Evolutionary conservation across 1,284 basidiomycete genomes (phyloP).

Genomic region (Coniferiporia weirii): DNA sequence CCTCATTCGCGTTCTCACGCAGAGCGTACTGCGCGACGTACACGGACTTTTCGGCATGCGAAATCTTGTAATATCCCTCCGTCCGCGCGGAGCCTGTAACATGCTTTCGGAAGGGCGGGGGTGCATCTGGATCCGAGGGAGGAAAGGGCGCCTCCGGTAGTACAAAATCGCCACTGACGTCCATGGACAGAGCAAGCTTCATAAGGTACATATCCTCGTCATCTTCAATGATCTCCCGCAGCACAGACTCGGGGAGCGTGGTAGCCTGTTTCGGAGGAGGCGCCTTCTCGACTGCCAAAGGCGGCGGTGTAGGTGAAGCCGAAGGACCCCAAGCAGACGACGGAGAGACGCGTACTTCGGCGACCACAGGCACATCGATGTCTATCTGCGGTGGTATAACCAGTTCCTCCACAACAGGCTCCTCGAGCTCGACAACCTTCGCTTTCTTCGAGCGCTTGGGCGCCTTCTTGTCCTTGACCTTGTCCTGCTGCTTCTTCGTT

Average conservation of each 20-base stretch:
- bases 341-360: conserved; percentile 46
- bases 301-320: conserved; percentile 39
- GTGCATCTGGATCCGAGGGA: conserved; percentile 28
- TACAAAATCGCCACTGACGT: conserved; percentile 23
- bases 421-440: conserved; percentile 21
- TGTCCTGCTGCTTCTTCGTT: conserved; percentile 26
- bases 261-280: conserved; percentile 33
- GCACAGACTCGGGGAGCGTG: conserved; percentile 52
- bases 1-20: conserved; percentile 40
- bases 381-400: conserved; percentile 45
- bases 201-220: conserved; percentile 92
- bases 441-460: conserved; percentile 21
- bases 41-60: conserved; percentile 85
- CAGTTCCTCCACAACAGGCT: conserved; percentile 40
- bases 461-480: conserved; percentile 28
- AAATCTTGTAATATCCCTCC: conserved; percentile 94
- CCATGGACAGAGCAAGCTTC: conserved; percentile 53
- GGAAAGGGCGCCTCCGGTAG: conserved; percentile 27
- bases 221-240: conserved; percentile 67
- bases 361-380: conserved; percentile 45
- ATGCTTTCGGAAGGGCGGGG: conserved; percentile 59
- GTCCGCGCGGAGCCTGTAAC: conserved; percentile 82
- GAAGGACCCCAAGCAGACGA: conserved; percentile 39
- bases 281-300: conserved; percentile 2
- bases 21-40: conserved; percentile 79